Evolutionary conservation across 176 grass and related monocot genomes (phyloP).

Genomic region (Sorghum bicolor): Sorghum_bicolor_NCBIv3 NC_012877.2:9731501-9732000

Average conservation of each 20-base stretch:
- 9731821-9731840: neutral
- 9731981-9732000: neutral
- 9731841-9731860: neutral
- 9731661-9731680: neutral
- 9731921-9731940: neutral
- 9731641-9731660: constrained; percentile 38
- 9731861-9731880: neutral
- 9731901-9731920: neutral
- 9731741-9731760: neutral
- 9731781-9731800: constrained; percentile 9
- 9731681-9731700: constrained; percentile 8
- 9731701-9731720: neutral
- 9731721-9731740: neutral
- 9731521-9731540: constrained; percentile 53
- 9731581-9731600: constrained; percentile 91
- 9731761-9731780: constrained; percentile 21
- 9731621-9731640: constrained; percentile 76
- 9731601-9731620: constrained; percentile 86
- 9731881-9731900: neutral
- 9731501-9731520: constrained; percentile 37
- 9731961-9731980: neutral
- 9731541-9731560: constrained; percentile 90
- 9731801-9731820: constrained; percentile 7
- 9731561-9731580: constrained; percentile 64
- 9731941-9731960: neutral